These are phyloP conservation scores for Salmacisia buchloeana DNA, from an alignment of 1,284 basidiomycete genomes.

Conservation along the genomic window DNA sequence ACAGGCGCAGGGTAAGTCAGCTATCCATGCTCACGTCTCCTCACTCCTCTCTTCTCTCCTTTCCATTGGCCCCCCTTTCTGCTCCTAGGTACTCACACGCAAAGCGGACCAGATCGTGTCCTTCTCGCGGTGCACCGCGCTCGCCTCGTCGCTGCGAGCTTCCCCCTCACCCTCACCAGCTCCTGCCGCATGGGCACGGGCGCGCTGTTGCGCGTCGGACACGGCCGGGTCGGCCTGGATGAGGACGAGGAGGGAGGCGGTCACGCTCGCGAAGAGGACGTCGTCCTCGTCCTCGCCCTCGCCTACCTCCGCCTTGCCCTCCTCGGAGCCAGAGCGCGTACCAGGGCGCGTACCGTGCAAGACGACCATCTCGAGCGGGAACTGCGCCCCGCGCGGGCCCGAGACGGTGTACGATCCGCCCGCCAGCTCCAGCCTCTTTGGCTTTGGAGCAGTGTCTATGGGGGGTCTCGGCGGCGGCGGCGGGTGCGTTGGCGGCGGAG, in stretches of 20 bases:
- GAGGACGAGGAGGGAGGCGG: background rate
- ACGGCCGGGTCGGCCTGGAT: background rate
- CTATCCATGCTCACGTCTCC: too few relatives aligned
- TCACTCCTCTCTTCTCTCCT: too few relatives aligned
- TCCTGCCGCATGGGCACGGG: background rate
- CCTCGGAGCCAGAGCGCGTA: too few relatives aligned
- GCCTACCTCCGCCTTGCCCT: too few relatives aligned
- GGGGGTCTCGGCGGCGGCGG: background rate
- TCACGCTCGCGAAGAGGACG: background rate
- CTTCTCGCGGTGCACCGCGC: background rate
- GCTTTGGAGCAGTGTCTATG: background rate
- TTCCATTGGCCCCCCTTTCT: too few relatives aligned
- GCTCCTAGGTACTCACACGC: background rate
- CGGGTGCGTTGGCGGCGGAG: slow-evolving; percentile 1
- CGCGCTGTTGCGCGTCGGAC: background rate
- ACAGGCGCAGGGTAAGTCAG: too few relatives aligned
- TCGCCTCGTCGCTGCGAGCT: background rate
- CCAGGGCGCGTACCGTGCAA: background rate
- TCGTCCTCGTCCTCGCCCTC: background rate
- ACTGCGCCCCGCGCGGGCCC: background rate
- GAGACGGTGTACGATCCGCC: background rate
- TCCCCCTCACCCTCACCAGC: too few relatives aligned
- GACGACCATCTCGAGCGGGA: background rate
- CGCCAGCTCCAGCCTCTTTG: background rate
- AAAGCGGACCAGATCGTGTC: background rate